Conservation (phyloP, 2,329 filamentous ascomycete genomes). For the Cordyceps javanica region DNA sequence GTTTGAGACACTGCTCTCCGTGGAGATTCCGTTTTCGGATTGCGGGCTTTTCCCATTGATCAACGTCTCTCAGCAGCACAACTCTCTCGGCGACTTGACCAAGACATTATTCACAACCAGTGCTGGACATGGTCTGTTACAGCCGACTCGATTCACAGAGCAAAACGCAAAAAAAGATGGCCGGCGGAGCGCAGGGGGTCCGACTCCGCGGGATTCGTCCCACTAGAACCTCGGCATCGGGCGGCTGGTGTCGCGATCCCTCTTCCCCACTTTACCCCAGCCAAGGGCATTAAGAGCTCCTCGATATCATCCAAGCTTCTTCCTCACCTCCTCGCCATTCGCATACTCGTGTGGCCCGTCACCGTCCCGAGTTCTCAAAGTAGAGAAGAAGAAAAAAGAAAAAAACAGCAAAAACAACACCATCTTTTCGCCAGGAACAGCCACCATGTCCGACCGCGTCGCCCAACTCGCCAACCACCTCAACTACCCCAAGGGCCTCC, state of each 20-base stretch:
- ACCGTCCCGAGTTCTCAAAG: no score
- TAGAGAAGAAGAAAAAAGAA: no score
- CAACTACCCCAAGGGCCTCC: slow-evolving; percentile 74
- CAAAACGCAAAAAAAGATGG: not conserved
- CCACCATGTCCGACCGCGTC: slow-evolving; percentile 50
- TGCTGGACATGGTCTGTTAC: not conserved
- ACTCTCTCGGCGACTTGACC: no score
- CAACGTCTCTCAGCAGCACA: no score
- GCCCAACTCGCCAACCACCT: slow-evolving; percentile 71
- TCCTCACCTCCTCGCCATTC: not conserved
- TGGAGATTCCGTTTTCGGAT: no score
- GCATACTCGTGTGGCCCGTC: no score
- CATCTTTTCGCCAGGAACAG: no score
- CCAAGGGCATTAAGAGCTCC: not conserved
- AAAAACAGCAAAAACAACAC: not conserved
- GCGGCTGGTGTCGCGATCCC: not conserved
- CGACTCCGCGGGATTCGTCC: not conserved
- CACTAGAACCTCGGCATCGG: slow-evolving; percentile 4
- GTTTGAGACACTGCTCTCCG: no score
- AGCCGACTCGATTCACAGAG: no score
- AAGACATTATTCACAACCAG: no score
- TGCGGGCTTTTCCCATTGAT: no score
- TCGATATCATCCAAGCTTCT: not conserved
- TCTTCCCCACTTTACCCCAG: slow-evolving; percentile 2
- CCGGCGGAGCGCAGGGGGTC: not conserved